Base-by-base conservation (phyloP, 352 stramenopile species). In the Phytopythium vexans region DNA sequence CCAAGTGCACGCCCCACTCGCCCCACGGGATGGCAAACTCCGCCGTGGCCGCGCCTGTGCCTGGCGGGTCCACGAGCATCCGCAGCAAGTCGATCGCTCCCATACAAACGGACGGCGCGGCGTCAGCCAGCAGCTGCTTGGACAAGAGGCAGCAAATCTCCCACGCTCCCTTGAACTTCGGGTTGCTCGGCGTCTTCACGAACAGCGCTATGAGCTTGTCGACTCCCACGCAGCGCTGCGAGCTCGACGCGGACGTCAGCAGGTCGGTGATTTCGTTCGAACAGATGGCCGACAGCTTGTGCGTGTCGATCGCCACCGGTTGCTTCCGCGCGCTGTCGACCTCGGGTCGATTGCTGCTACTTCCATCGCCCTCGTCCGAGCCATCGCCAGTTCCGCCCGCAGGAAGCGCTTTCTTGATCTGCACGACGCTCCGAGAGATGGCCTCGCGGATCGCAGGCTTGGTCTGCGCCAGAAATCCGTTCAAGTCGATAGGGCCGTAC, bases 1-100 rank as follows among this genome's bases (percentile, higher is more conserved):
- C 75, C 32, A 93, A 60, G 41, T 93, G 77, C 3, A 92, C 80
- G 0, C 82, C 82, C 82, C 82, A 93, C 31, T 93, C 82, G 0
- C 70, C 72, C 82, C 82, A 93, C 4, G 82, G 82, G 47, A 91
- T 87, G 1, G 68, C 70, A 47, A 79, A 89, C 36, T 72, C 69
- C 12, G 49, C 41, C 8, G 48, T 41, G 0, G 50, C n/a, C 1
- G 55, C 51, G 5, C 41, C 41, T 12, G 44, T 56, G 2, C 38
- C 47, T 6, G 71, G 74, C 5, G 82, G 74, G 7, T 86, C 70
- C 4, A 74, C 67, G 4, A 93, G 56, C 2, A 88, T 21, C n/a
- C 69, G 62, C 0, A 93, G 62, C 8, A 93, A 41, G 7, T 88
- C 65, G 8, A 88, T 82, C 0, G 74, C 70, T 5, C 64, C 59